Conservation (phyloP, 495 filamentous ascomycete species). For the Penicillium egyptiacum region DNA sequence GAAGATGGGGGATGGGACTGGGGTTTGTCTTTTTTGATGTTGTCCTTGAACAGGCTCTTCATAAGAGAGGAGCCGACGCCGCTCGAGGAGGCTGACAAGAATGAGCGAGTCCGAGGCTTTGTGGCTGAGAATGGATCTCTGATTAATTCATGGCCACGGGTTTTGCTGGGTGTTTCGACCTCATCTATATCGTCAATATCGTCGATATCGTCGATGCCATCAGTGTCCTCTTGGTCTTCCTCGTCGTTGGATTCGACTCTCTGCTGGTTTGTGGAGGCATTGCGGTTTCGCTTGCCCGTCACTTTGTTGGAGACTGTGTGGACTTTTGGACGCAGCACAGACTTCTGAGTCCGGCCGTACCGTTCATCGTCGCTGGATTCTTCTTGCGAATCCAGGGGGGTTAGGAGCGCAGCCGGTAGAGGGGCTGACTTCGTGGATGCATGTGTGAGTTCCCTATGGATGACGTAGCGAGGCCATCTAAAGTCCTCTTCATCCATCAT, state of each 20-base stretch:
- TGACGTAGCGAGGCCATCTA: constrained; percentile 47
- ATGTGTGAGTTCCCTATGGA: constrained; percentile 45
- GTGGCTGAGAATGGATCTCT: constrained; percentile 44
- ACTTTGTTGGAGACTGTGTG: constrained; percentile 42
- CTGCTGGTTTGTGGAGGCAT: constrained; percentile 30
- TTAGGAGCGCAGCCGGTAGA: constrained; percentile 34
- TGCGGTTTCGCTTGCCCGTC: constrained; percentile 50
- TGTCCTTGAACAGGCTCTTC: constrained; percentile 40
- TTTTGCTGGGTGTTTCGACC: constrained; percentile 48
- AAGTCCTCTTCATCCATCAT: constrained; percentile 44
- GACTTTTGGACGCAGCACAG: constrained; percentile 52
- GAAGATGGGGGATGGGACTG: constrained; percentile 30
- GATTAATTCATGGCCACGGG: constrained; percentile 42
- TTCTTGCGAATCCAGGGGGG: constrained; percentile 36
- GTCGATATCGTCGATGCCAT: constrained; percentile 43
- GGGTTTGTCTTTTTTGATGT: constrained; percentile 23
- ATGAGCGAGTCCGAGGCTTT: constrained; percentile 36
- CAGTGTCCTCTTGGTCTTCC: constrained; percentile 38
- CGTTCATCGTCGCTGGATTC: constrained; percentile 45
- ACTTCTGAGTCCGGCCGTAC: constrained; percentile 45
- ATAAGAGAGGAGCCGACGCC: constrained; percentile 32
- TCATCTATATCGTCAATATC: too few species aligned
- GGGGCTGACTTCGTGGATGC: constrained; percentile 25
- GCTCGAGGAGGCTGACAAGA: constrained; percentile 31
- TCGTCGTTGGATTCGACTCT: constrained; percentile 34